Conservation (phyloP, 805 yeast species). For the Yamadazyma sp. region DNA sequence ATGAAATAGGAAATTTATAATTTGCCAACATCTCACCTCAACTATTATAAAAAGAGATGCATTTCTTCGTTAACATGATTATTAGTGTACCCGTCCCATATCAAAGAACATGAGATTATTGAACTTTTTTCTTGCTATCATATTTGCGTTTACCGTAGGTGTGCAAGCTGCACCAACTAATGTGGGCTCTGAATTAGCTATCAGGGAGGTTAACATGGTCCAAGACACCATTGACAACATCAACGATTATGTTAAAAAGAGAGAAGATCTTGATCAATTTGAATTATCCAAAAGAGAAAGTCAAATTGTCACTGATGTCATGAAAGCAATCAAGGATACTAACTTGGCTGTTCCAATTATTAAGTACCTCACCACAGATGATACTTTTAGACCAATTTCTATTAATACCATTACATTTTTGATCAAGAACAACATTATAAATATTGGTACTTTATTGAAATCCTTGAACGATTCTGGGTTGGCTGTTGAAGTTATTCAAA, state of each 20-base stretch:
- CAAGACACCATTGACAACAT: conserved; percentile 29
- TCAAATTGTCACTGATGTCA: conserved; percentile 41
- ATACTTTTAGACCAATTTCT: conserved; percentile 30
- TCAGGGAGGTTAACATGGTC: conserved; percentile 23
- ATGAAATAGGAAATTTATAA: conserved; percentile 8
- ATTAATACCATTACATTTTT: conserved; percentile 26
- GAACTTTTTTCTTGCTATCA: conserved; percentile 18
- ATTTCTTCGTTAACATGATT: not conserved
- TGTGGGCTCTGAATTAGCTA: conserved; percentile 19
- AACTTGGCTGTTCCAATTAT: conserved; percentile 38
- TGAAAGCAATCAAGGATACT: conserved; percentile 36
- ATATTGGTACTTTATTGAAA: conserved; percentile 37
- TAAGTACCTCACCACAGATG: conserved; percentile 31
- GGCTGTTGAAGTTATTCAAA: conserved; percentile 35
- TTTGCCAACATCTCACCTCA: not conserved
- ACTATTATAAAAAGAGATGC: conserved; percentile 1
- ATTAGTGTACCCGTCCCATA: not conserved
- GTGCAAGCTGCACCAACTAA: conserved; percentile 38
- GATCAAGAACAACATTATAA: conserved; percentile 32
- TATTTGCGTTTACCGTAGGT: conserved; percentile 26
- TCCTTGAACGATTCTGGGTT: conserved; percentile 44
- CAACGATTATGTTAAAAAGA: conserved; percentile 29
- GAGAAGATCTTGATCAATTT: conserved; percentile 21
- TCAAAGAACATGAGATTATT: conserved; percentile 6
- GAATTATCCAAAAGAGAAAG: conserved; percentile 38